These are phyloP conservation scores for Pestalotiopsis sp. DNA, from an alignment of 2,329 filamentous ascomycete species.

Conservation along the genomic window DNA sequence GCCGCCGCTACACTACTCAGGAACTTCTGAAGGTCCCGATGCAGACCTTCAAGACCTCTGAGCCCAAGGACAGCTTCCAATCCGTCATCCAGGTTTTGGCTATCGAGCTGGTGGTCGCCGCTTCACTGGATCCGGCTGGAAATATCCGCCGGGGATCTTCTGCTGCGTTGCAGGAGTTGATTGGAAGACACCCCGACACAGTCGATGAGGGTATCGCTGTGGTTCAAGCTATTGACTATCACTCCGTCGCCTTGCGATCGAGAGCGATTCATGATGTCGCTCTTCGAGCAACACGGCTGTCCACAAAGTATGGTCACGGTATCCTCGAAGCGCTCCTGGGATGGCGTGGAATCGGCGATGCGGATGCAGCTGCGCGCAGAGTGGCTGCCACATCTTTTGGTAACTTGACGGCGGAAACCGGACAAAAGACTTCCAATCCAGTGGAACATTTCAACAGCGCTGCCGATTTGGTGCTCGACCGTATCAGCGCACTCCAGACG, in stretches of 20 bases:
- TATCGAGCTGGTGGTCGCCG: slow-evolving; percentile 76
- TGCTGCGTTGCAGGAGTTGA: slow-evolving; percentile 88
- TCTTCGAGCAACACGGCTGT: slow-evolving; percentile 65
- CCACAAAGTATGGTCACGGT: slow-evolving; percentile 67
- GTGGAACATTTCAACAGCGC: slow-evolving; percentile 32
- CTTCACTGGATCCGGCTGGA: slow-evolving; percentile 84
- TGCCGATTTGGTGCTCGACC: slow-evolving; percentile 41
- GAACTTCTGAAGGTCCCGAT: slow-evolving; percentile 69
- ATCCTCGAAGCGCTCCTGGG: slow-evolving; percentile 70
- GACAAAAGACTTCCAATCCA: slow-evolving; percentile 21
- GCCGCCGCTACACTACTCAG: slow-evolving; percentile 78
- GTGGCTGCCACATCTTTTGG: slow-evolving; percentile 72
- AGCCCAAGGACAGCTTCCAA: slow-evolving; percentile 33
- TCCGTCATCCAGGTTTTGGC: slow-evolving; percentile 76
- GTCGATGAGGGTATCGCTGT: slow-evolving; percentile 79
- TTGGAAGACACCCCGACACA: slow-evolving; percentile 87
- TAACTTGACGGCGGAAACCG: slow-evolving; percentile 46
- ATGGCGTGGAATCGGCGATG: slow-evolving; percentile 87
- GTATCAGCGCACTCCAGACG: slow-evolving; percentile 46
- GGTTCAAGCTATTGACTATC: slow-evolving; percentile 90
- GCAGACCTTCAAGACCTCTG: slow-evolving; percentile 41
- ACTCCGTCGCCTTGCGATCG: slow-evolving; percentile 83
- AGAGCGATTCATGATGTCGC: slow-evolving; percentile 80
- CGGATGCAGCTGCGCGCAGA: slow-evolving; percentile 72
- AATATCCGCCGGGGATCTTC: slow-evolving; percentile 93